Evolutionary conservation across 2,329 filamentous ascomycete genomes (phyloP).

Genomic region (Colletotrichum sp.): DNA sequence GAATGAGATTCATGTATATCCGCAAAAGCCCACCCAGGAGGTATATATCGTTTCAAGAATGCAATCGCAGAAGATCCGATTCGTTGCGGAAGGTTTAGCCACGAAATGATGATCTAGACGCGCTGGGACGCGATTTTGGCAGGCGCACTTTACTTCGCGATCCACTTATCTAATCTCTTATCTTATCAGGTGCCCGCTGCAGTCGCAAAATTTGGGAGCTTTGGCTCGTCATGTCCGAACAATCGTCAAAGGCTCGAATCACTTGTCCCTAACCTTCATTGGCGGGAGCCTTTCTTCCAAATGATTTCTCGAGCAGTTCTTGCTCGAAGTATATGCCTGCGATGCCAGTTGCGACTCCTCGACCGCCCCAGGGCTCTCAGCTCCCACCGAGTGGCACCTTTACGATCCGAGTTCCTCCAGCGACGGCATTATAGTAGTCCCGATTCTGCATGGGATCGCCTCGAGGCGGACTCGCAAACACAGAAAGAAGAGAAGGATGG

Average conservation of each 20-base stretch:
- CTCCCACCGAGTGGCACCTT: not conserved
- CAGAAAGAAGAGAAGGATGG: not conserved
- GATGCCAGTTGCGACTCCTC: constrained; percentile 35
- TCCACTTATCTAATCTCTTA: constrained; percentile 18
- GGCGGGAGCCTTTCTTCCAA: constrained; percentile 15
- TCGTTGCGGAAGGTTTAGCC: not conserved
- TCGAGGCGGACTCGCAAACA: not conserved
- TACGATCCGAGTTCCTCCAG: not conserved
- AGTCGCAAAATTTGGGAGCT: constrained; percentile 21
- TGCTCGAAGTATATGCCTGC: constrained; percentile 37
- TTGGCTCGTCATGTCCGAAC: not conserved
- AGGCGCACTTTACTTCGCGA: constrained; percentile 9
- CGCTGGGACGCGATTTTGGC: constrained; percentile 2
- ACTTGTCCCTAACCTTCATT: not conserved
- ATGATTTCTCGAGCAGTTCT: constrained; percentile 41
- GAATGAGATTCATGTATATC: not conserved
- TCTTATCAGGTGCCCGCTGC: constrained; percentile 22
- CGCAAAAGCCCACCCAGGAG: not conserved
- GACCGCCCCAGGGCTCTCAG: constrained; percentile 4
- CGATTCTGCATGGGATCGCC: constrained; percentile 6
- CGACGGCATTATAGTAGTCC: constrained; percentile 6
- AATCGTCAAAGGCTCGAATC: not conserved
- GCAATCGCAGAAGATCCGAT: not conserved
- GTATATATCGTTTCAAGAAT: not conserved
- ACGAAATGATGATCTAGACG: not conserved